phyloP scores from a whole-genome alignment of 371 early-diverging fungal species.

The Fennellomyces sp. region DNA sequence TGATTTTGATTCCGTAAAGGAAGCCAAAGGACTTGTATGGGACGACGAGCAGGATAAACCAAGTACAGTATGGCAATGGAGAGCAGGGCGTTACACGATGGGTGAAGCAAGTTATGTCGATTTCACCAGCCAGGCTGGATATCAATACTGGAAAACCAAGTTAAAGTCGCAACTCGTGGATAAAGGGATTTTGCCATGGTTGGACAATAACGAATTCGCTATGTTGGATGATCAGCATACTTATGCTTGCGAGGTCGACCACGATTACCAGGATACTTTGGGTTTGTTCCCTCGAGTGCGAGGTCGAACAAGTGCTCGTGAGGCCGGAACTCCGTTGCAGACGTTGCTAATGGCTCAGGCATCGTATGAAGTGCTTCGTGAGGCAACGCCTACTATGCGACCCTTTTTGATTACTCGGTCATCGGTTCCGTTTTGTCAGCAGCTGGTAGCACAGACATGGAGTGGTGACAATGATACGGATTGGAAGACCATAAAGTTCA shows the following conservation, averaged over 20 bases:
- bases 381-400: slow-evolving; percentile 37
- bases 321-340: slow-evolving; percentile 48
- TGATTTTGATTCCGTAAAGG: slow-evolving; percentile 32
- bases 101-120: slow-evolving; percentile 59
- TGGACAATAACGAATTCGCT: slow-evolving; percentile 67
- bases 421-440: slow-evolving; percentile 51
- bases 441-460: slow-evolving; percentile 58
- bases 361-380: slow-evolving; percentile 55
- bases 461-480: slow-evolving; percentile 63
- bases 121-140: slow-evolving; percentile 53
- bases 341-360: slow-evolving; percentile 63
- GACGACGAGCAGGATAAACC: slow-evolving; percentile 30
- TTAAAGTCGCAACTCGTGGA: slow-evolving; percentile 45
- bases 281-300: background rate
- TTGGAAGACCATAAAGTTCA: slow-evolving; percentile 67
- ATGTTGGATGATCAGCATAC: slow-evolving; percentile 48
- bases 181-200: slow-evolving; percentile 60
- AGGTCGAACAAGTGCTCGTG: slow-evolving; percentile 8
- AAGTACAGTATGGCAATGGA: slow-evolving; percentile 50
- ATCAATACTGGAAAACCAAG: slow-evolving; percentile 54
- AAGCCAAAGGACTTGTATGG: slow-evolving; percentile 50
- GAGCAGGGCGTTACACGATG: slow-evolving; percentile 53
- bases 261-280: background rate
- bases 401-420: slow-evolving; percentile 64
- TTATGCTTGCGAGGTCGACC: slow-evolving; percentile 26